Percentiles rank a stretch among this genome's conserved stretches.
Conservation (phyloP, 1,284 basidiomycete genomes). For the Puccinia hordei region DNA sequence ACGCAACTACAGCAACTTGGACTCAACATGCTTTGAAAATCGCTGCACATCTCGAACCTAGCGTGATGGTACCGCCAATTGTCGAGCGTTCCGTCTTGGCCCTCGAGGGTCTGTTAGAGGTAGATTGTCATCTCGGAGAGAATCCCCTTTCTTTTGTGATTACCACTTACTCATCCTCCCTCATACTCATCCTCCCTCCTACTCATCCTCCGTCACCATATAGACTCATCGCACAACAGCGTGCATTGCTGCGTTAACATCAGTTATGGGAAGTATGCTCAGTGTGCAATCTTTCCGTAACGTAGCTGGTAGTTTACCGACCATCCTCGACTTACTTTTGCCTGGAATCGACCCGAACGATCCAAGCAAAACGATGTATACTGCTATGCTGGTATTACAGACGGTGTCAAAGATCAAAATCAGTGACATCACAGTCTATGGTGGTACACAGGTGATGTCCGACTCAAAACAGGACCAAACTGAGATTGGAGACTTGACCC, state of each 20-base stretch:
- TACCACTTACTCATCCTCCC: conserved; percentile 25
- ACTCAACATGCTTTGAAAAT: conserved; percentile 72
- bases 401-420: conserved; percentile 69
- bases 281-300: conserved; percentile 74
- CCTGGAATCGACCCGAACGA: conserved; percentile 96
- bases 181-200: too few species aligned
- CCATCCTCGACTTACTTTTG: conserved; percentile 83
- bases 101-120: conserved; percentile 88
- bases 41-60: conserved; percentile 79
- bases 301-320: conserved; percentile 84
- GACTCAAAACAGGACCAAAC: conserved; percentile 51
- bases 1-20: conserved; percentile 64
- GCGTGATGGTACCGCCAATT: conserved; percentile 85
- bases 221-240: conserved; percentile 87
- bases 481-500: conserved; percentile 51
- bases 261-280: conserved; percentile 75
- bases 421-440: conserved; percentile 77
- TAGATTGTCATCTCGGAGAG: conserved; percentile 57
- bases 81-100: conserved; percentile 88
- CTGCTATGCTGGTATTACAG: conserved; percentile 58
- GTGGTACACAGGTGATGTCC: conserved; percentile 45
- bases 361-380: conserved; percentile 77
- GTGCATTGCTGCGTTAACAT: conserved; percentile 82
- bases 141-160: conserved; percentile 11
- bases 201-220: too few species aligned